Evolutionary conservation across 2,329 filamentous ascomycete species (phyloP), one percentile per base, ranked within the genome.

Genomic region (Penicillium sp.): DNA sequence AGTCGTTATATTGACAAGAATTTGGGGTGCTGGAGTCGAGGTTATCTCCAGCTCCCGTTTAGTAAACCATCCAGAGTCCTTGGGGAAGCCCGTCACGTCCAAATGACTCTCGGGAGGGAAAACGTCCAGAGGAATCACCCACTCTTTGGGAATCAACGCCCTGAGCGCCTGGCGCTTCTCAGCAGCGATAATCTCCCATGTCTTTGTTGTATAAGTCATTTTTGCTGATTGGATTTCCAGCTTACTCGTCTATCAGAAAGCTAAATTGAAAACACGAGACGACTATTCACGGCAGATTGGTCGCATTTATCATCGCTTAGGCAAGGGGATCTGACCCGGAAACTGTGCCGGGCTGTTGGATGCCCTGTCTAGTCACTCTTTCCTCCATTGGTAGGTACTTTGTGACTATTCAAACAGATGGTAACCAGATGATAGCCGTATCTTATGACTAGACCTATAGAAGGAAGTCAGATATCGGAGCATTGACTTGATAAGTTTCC

Each of bases 61-160:
- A 31, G n/a, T 22, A 35, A 49, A 49, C 46, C 46, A 49, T n/a
- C 46, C 46, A 18, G 46, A 49, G 10, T 35, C 16, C 4, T 49
- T 49, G 10, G 24, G 46, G 19, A 49, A 49, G n/a, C 4, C 22
- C 10, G 46, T 49, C 46, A 49, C 46, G 18, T 49, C 27, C n/a
- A 49, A 13, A n/a, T 49, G 46, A 10, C n/a, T 49, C 24, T 49
- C 46, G 18, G 27, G 46, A 35, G 46, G 46, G 33, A 49, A 27
- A 35, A 49, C 13, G 5, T 49, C 31, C 6, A n/a, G 33, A 49
- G 85, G 84, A 6, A 89, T 79, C 54, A 79, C 77, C 82, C 85
- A 88, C 67, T 87, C 81, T 1, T 75, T 56, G 1, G 87, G 86
- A 54, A 89, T 85, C 0, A 82, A 82, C 44, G 74, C 70, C 6